Percentiles rank a stretch among this genome's conserved stretches.
These are phyloP conservation scores for Jatropha curcas DNA, from an alignment of 345 rosid genomes.

Conservation along the genomic window DNA sequence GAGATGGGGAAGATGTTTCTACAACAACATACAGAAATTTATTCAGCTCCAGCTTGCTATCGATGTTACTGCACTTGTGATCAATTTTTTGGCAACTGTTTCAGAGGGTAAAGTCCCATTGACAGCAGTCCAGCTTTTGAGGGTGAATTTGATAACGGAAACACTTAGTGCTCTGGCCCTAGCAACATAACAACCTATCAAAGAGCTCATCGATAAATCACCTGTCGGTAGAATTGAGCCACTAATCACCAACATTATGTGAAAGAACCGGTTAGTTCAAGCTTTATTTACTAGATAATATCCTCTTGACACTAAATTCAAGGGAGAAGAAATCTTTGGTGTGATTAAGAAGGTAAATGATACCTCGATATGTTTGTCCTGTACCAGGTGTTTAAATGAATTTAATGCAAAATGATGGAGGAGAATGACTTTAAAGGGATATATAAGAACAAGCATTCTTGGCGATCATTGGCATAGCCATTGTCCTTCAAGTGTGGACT, in stretches of 20 bases:
- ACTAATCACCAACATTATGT: slow-evolving; percentile 66
- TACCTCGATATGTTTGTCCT: slow-evolving; percentile 67
- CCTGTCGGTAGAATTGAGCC: slow-evolving; percentile 65
- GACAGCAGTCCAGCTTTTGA: slow-evolving; percentile 65
- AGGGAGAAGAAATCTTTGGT: slow-evolving; percentile 54
- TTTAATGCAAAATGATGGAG: slow-evolving; percentile 67
- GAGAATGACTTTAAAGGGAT: slow-evolving; percentile 67
- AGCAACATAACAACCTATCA: slow-evolving; percentile 64
- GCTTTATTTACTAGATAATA: slow-evolving; percentile 55
- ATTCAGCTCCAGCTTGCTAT: slow-evolving; percentile 79
- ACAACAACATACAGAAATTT: slow-evolving; percentile 73
- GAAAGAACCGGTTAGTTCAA: slow-evolving; percentile 73
- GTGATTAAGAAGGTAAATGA: slow-evolving; percentile 54
- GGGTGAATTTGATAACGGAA: slow-evolving; percentile 83
- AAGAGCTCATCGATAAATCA: slow-evolving; percentile 57
- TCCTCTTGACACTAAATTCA: slow-evolving; percentile 67
- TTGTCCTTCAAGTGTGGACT: slow-evolving; percentile 72
- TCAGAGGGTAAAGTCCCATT: slow-evolving; percentile 70
- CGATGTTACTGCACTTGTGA: slow-evolving; percentile 62
- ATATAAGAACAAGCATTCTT: slow-evolving; percentile 61
- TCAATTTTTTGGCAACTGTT: slow-evolving; percentile 71
- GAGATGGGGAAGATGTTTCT: slow-evolving; percentile 80
- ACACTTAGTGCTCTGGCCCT: slow-evolving; percentile 75
- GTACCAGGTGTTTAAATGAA: slow-evolving; percentile 83
- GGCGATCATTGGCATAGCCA: slow-evolving; percentile 49